These are phyloP conservation scores for Takakia lepidozioides DNA, from an alignment of 225 moss, liverwort and hornwort genomes.

Conservation along the genomic window DNA sequence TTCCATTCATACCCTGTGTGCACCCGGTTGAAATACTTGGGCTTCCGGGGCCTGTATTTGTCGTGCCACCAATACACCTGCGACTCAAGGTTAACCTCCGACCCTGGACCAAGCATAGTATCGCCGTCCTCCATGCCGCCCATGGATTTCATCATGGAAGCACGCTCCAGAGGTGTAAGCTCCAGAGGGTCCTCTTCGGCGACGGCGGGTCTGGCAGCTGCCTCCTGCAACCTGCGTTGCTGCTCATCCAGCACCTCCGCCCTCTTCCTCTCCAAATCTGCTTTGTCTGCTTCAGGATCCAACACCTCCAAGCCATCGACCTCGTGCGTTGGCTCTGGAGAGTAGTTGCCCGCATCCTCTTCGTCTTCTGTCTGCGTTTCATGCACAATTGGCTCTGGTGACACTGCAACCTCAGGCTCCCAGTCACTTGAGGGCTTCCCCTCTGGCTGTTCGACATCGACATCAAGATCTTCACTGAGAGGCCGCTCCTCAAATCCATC, in stretches of 20 bases:
- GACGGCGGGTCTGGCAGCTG: conserved; percentile 44
- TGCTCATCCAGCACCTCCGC: conserved; percentile 83
- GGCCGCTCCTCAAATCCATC: conserved; percentile 22
- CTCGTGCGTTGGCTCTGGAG: conserved; percentile 73
- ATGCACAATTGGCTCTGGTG: conserved; percentile 53
- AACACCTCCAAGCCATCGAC: conserved; percentile 60
- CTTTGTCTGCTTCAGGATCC: conserved; percentile 85
- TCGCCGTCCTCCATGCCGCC: conserved; percentile 93
- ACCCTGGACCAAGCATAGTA: conserved; percentile 74
- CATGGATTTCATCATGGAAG: conserved; percentile 79
- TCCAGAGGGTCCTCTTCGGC: conserved; percentile 66
- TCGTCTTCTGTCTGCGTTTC: conserved; percentile 48
- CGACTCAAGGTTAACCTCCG: conserved; percentile 86
- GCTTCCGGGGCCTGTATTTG: conserved; percentile 85
- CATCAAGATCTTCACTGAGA: conserved; percentile 25
- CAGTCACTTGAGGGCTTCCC: conserved; percentile 28
- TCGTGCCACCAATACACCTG: conserved; percentile 99
- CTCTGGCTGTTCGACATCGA: conserved; percentile 19
- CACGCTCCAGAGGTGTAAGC: conserved; percentile 68
- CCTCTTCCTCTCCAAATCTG: conserved; percentile 71
- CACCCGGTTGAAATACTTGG: conserved; percentile 91
- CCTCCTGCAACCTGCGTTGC: conserved; percentile 77
- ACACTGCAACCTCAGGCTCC: conserved; percentile 47
- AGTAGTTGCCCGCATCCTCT: conserved; percentile 76
- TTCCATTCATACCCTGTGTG: conserved; percentile 98